phyloP scores from a whole-genome alignment of 495 filamentous ascomycete genomes.

The Neurospora sp. region DNA sequence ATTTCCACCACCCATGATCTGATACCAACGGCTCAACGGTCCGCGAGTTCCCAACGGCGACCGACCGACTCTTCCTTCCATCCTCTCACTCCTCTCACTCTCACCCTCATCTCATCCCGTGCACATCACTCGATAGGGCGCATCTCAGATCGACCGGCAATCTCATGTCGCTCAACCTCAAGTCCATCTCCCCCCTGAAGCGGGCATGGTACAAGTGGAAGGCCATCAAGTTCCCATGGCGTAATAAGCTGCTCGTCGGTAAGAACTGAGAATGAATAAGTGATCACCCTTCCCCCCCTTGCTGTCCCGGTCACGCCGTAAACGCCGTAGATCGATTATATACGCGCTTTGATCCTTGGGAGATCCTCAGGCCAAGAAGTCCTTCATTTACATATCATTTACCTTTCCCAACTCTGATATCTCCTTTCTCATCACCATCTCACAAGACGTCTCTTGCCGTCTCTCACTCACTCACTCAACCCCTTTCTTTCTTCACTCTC shows the following conservation, averaged over 20 bases:
- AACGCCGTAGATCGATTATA: not conserved
- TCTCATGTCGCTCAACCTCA: conserved; percentile 4
- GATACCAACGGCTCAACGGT: not conserved
- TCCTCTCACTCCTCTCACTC: not conserved
- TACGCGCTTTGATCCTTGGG: not conserved
- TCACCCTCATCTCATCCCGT: not conserved
- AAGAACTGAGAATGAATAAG: conserved; percentile 11
- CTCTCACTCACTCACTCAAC: conserved; percentile 3
- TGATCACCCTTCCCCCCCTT: not conserved
- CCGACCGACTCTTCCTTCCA: not conserved
- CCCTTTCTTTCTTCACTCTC: not conserved
- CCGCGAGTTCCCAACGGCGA: not conserved
- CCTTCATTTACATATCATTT: not conserved
- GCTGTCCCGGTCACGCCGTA: not conserved
- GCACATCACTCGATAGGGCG: not conserved
- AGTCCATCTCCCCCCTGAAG: conserved; percentile 28
- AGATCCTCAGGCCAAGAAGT: not conserved
- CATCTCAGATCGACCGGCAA: not conserved
- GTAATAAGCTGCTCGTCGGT: conserved; percentile 73
- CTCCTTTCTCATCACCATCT: not conserved
- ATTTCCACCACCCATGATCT: not conserved
- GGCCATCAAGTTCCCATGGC: conserved; percentile 73
- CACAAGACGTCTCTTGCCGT: not conserved
- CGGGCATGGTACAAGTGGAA: conserved; percentile 79
- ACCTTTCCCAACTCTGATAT: not conserved